Evolutionary conservation across 306 rosid genomes (phyloP).

Genomic region (Nissolia schottii): DNA sequence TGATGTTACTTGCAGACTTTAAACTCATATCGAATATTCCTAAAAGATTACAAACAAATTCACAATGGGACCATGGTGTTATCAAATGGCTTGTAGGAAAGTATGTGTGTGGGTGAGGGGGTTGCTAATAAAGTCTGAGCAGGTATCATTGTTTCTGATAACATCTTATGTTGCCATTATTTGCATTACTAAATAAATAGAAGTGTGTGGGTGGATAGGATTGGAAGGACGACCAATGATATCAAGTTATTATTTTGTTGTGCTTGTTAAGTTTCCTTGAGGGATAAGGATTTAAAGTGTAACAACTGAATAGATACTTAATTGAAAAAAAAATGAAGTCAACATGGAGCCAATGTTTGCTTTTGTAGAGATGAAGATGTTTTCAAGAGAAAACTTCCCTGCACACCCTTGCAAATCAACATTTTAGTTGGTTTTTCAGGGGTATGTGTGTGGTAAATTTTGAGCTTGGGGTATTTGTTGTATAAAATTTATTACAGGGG

Average conservation of each 20-base stretch:
- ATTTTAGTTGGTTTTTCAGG: conserved; percentile 3
- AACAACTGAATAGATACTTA: neutral
- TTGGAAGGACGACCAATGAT: neutral
- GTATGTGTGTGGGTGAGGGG: neutral
- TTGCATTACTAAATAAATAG: neutral
- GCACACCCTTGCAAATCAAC: neutral
- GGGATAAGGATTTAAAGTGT: neutral
- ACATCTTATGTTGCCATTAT: neutral
- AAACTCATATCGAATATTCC: neutral
- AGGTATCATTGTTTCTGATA: neutral
- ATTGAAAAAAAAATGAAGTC: neutral
- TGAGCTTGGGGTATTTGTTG: neutral
- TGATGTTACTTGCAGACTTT: conserved; percentile 7
- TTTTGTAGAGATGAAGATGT: neutral
- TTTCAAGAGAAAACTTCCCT: neutral
- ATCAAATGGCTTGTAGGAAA: neutral
- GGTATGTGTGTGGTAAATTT: neutral
- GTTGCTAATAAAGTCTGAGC: neutral
- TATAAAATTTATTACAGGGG: neutral
- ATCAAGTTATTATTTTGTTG: neutral
- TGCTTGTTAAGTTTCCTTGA: neutral
- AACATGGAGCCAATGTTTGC: neutral
- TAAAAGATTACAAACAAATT: neutral
- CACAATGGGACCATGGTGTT: neutral
- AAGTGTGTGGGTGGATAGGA: neutral